Base-by-base conservation (phyloP, 345 rosid genomes). In the Populus ilicifolia region DNA sequence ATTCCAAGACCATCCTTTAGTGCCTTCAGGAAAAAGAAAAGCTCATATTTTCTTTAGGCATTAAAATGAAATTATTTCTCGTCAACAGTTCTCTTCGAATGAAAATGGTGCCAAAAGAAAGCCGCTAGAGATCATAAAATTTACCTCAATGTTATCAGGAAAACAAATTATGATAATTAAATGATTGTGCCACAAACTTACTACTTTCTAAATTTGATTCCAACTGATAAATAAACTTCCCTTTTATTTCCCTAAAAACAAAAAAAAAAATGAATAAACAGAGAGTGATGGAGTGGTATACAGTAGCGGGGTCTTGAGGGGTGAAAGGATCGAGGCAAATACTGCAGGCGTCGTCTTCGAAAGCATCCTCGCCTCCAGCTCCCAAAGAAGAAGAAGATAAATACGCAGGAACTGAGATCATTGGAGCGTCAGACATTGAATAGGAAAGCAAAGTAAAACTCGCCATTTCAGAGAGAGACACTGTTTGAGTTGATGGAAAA, bases 241-340 rank as follows among this genome's bases (percentile, higher is more conserved):
- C 20, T 48, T 35, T 9, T 18, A 33, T 46, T 35, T 20, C 27
- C 23, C 27, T 20, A 5, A 16, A 30, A 50, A 29, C 13, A 50
- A 29, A 71, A n/a, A 7, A 7, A 11, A 59, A n/a, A 23, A n/a
- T 59, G 64, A 23, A 59, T 59, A 59, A 8, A 59, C 64, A n/a
- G 2, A 43, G 56, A 70, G 79, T 36, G 62, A 59, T 33, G 5
- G 23, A 20, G 69, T 44, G 78, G 63, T 80, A 29, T 77, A 92
- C 98, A 79, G 96, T 85, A 78, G 86, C 79, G 73, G 98, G 98
- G 44, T 92, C 86, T 16, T 87, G 89, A 39, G 80, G 23, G 70
- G 89, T 79, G 88, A 92, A 94, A 78, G 91, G 80, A 74, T 94
- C 97, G 78, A 94, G 91, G 77, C 98, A 94, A 87, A 94, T 91